Percentiles rank a stretch among this genome's conserved stretches.
Conservation (phyloP, 208 protist genomes). For the Wallacemonas collosoma region DNA sequence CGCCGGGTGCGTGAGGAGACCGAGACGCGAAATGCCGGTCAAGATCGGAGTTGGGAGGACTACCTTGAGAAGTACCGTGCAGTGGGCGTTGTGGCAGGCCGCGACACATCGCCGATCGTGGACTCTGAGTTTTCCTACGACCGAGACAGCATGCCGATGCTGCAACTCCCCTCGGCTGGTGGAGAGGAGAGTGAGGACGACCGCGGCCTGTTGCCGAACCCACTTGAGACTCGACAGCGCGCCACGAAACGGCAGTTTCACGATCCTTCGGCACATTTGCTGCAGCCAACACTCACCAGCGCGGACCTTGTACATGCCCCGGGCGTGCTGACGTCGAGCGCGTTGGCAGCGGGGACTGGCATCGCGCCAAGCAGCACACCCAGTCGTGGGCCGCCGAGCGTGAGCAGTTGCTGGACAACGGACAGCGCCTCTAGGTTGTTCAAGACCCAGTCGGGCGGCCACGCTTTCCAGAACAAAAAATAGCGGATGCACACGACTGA, state of each 20-base stretch:
- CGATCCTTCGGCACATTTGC: not conserved
- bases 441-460: slow-evolving; percentile 46
- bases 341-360: not conserved
- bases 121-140: slow-evolving; percentile 52
- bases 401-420: slow-evolving; percentile 39
- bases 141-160: slow-evolving; percentile 50
- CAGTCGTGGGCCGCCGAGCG: slow-evolving; percentile 4
- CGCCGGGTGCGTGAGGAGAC: slow-evolving; percentile 34
- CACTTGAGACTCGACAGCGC: slow-evolving; percentile 72
- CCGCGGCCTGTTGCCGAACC: slow-evolving; percentile 60
- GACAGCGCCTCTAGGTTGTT: slow-evolving; percentile 48
- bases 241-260: slow-evolving; percentile 54
- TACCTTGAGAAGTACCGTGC: slow-evolving; percentile 59
- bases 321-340: not conserved
- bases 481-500: not conserved
- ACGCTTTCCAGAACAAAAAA: slow-evolving; percentile 36
- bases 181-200: slow-evolving; percentile 37
- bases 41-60: slow-evolving; percentile 71
- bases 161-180: slow-evolving; percentile 54
- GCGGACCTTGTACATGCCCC: not conserved
- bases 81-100: not conserved
- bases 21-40: slow-evolving; percentile 7
- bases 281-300: not conserved
- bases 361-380: slow-evolving; percentile 15
- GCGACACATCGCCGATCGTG: slow-evolving; percentile 6